Evolutionary conservation across 1,139 yeast genomes (phyloP).

Genomic region (Groenewaldozyma sp.): DNA sequence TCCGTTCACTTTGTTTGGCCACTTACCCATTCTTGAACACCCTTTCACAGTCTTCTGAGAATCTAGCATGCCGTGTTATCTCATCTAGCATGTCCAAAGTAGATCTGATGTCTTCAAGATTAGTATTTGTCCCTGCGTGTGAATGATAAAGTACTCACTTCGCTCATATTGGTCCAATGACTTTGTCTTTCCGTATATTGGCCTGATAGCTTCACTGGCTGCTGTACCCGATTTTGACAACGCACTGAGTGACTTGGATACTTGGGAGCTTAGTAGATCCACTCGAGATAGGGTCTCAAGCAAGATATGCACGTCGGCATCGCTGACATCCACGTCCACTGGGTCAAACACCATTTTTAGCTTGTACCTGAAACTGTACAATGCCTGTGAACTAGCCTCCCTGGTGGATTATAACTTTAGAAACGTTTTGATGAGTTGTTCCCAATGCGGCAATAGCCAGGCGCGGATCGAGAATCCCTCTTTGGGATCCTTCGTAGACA

Average conservation of each 20-base stretch:
- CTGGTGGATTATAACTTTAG: too few relatives aligned
- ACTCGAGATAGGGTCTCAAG: slow-evolving; percentile 63
- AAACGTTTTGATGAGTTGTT: too few relatives aligned
- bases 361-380: too few relatives aligned
- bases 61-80: slow-evolving; percentile 59
- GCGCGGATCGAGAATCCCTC: too few relatives aligned
- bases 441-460: too few relatives aligned
- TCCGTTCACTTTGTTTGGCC: slow-evolving; percentile 1
- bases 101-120: slow-evolving; percentile 34
- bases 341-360: background rate
- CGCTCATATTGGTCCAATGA: slow-evolving; percentile 45
- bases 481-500: too few relatives aligned
- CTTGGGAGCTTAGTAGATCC: slow-evolving; percentile 45
- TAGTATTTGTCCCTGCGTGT: slow-evolving; percentile 3
- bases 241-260: slow-evolving; percentile 46
- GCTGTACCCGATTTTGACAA: slow-evolving; percentile 51
- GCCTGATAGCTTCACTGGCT: slow-evolving; percentile 60
- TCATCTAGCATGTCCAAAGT: slow-evolving; percentile 51
- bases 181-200: slow-evolving; percentile 59
- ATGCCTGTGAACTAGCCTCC: too few relatives aligned
- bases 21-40: slow-evolving; percentile 20
- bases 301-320: slow-evolving; percentile 75
- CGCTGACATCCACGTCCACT: slow-evolving; percentile 23
- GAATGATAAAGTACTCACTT: slow-evolving; percentile 29
- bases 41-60: slow-evolving; percentile 22